Evolutionary conservation across 2,329 filamentous ascomycete genomes (phyloP), one percentile per base, ranked within the genome.

Genomic region (Rhynchosporium graminicola): DNA sequence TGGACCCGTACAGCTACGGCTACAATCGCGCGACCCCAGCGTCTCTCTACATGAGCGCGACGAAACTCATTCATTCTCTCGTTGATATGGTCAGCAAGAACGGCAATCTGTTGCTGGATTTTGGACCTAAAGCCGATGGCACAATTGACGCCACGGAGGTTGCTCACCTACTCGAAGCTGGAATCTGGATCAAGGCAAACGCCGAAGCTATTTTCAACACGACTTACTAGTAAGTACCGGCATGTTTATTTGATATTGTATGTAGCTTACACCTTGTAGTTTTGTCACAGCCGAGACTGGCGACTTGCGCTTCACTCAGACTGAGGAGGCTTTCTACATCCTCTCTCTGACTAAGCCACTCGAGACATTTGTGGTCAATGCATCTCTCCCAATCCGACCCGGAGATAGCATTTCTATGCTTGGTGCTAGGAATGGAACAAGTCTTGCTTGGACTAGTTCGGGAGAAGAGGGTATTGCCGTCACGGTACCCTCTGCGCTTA

Each of bases 1-100:
- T 87, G 81, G 84, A 87, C 67, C 83, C 84, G 0, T 86, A 78
- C 68, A 79, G 76, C 65, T 87, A 86, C 67, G 84, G 83, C 3
- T 87, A 82, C 73, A 86, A 87, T 69, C 76, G 79, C 6, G 82
- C 82, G 1, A 87, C 83, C 0, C 76, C 79, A 0, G 68, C 73
- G 1, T 70, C 67, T 0, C 76, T 74, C 9, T 85, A 85, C 70
- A 81, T 86, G 78, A 83, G 80, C 47, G 80, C 82, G 0, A 75
- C 71, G 7, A 76, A 73, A 0, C 75, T 86, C 29, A 75, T 86
- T 0, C 73, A 74, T 13, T 76, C 74, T 3, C 77, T 84, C 0
- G 76, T 83, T 3, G 82, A 84, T 63, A 83, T 83, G 65, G 77
- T 82, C 0, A 76, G 76, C 61, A 84, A 83, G 71, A 83, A 84